Base-by-base conservation (phyloP, 805 yeast species). In the Saturnispora mendoncae region DNA sequence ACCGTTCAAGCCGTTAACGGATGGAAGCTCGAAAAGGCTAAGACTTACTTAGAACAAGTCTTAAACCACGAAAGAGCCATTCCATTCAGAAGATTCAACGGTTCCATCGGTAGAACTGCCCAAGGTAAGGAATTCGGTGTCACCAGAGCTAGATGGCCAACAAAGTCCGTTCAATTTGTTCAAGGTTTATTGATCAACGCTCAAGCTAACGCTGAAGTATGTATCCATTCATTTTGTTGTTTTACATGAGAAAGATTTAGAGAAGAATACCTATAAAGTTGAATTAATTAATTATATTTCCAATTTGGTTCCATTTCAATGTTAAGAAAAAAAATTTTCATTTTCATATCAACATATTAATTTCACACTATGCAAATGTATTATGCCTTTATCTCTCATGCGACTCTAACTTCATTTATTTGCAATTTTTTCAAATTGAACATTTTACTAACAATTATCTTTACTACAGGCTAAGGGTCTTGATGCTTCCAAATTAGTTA, bases 121-220 rank as follows among this genome's bases (percentile, higher is more conserved):
- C 98, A 92, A 77, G 98, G 96, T 76, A 90, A 92, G 77, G 98
- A 92, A 78, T 92, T 90, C 66, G 97, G 97, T 74, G 95, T 88
- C 68, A 86, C 96, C 80, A 88, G 84, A 76, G 98, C 98, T 62
- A 88, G 98, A 86, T 92, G 98, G 98, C 98, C 98, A 67, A 95
- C 79, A 55, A 92, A 92, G 83, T 84, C 95, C 53, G 97, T 92
- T 70, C 84, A 86, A 74, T 87, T 84, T 73, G 74, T 92, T 65
- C 80, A 83, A 69, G 96, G 86, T 69, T 80, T 92, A 68, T 80
- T 92, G 72, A 80, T 81, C 73, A 92, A 92, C 73, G 98, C 98
- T 67, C 88, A 87, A 71, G 82, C 98, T 64, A 92, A 90, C 78
- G 98, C 98, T 71, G 97, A 88, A 71, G 74, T 67, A 67, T 56